Base-by-base conservation (phyloP, 257 asterid genomes). In the Scutellaria baicalensis region DNA sequence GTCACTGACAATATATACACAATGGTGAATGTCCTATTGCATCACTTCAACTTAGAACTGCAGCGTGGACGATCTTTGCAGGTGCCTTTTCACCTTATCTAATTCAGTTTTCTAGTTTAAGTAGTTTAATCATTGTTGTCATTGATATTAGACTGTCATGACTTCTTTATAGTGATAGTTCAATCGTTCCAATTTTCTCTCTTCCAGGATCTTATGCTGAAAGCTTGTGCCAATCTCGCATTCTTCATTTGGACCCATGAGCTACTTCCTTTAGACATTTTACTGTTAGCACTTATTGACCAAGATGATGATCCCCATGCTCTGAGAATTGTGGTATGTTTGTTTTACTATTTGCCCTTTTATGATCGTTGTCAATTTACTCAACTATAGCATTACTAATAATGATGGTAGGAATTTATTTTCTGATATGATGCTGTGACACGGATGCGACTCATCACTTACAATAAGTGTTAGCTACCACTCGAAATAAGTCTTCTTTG, bases 251-350 rank as follows among this genome's bases (percentile, higher is more conserved):
- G 97, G 97, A 93, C 89, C 68, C 94, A 86, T 75, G 99, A 93
- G 88, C 88, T 91, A 59, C 81, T 93, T 69, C 99, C 99, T 51
- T 67, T 85, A 79, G 99, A 93, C 84, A 91, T 93, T 76, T 77
- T 93, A 72, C 82, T 93, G 11, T 85, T 93, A 74, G 96, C 99
- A 61, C 93, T 93, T 81, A 84, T 81, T 68, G 99, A 93, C 75
- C 92, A 97, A 35, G 99, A 93, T 80, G 97, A 93, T 78, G 97
- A 91, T 85, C 95, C 97, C 36, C 85, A 93, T 76, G 93, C 96
- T 76, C 79, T 93, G 75, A 90, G 89, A 64, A 86, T 93, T 64
- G 99, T 87, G 95, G 99, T 93, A 87, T 33, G 93, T 65, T 52
- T 75, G 23, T 13, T 63, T 64, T 72, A 33, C 43, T 64, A 44